phyloP scores from a whole-genome alignment of 257 asterid genomes.

The Petrea volubilis region DNA sequence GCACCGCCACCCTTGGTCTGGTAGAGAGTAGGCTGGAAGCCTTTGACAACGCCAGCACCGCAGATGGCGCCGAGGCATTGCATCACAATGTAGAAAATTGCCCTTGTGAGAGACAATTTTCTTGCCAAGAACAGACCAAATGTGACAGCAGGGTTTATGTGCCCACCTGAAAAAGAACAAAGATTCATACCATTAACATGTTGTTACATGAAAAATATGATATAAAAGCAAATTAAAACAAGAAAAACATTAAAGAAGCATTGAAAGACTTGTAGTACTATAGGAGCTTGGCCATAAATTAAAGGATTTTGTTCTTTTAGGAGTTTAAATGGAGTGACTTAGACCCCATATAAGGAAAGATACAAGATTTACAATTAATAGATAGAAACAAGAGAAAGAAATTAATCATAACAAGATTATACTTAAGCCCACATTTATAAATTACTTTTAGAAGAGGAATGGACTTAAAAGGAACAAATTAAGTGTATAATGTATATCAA shows the following conservation, averaged over 20 bases:
- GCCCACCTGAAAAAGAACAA: constrained; percentile 58
- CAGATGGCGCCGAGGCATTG: constrained; percentile 84
- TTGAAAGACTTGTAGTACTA: too few species aligned
- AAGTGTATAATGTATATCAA: constrained; percentile 1
- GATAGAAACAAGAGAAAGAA: not conserved
- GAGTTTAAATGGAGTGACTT: not conserved
- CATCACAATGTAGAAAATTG: constrained; percentile 75
- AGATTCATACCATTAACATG: not conserved
- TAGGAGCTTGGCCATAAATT: not conserved
- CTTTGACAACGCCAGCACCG: constrained; percentile 84
- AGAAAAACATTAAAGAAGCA: not conserved
- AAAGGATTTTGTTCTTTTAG: not conserved
- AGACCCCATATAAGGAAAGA: not conserved
- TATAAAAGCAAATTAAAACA: not conserved
- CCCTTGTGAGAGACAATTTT: constrained; percentile 66
- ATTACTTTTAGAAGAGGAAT: not conserved
- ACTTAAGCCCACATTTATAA: not conserved
- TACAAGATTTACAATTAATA: not conserved
- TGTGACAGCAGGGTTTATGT: constrained; percentile 85
- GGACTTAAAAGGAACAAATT: not conserved
- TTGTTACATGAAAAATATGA: not conserved
- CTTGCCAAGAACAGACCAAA: constrained; percentile 80
- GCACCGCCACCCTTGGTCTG: constrained; percentile 65
- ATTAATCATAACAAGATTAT: not conserved
- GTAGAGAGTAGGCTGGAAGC: constrained; percentile 58